Percentiles rank a stretch among this genome's conserved stretches.
Evolutionary conservation across 2,329 filamentous ascomycete genomes (phyloP).

Genomic region (Fusarium clavum): DNA sequence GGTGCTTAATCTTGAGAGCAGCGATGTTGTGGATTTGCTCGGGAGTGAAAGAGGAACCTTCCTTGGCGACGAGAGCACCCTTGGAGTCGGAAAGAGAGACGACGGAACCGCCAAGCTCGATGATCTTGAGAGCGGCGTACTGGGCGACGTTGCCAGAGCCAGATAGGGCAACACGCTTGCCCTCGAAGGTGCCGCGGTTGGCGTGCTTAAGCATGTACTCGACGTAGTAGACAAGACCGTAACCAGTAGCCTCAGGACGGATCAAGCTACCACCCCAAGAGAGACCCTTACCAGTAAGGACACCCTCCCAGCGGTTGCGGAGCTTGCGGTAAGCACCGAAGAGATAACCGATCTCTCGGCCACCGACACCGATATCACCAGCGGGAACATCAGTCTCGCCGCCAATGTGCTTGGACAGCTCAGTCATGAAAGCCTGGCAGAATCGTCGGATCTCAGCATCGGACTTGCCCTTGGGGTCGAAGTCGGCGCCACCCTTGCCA

Average conservation of each 20-base stretch:
- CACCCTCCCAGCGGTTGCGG: constrained; percentile 93
- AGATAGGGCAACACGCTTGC: constrained; percentile 95
- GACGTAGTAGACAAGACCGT: constrained; percentile 96
- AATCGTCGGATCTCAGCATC: constrained; percentile 98
- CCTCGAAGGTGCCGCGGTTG: constrained; percentile 84
- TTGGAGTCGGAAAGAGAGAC: constrained; percentile 94
- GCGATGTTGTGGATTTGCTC: constrained; percentile 85
- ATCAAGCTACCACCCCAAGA: constrained; percentile 95
- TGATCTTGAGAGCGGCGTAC: constrained; percentile 95
- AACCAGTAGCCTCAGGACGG: constrained; percentile 95
- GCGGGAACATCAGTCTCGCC: constrained; percentile 96
- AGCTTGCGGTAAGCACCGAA: constrained; percentile 93
- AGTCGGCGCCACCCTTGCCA: constrained; percentile 97
- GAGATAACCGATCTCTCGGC: constrained; percentile 92
- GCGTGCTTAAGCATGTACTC: constrained; percentile 95
- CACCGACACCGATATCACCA: constrained; percentile 94
- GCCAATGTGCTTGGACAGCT: constrained; percentile 95
- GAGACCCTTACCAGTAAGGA: constrained; percentile 94
- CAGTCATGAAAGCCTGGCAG: constrained; percentile 95
- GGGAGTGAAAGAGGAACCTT: constrained; percentile 77
- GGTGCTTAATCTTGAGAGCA: constrained; percentile 85
- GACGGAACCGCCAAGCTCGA: constrained; percentile 93
- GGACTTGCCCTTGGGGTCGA: constrained; percentile 98
- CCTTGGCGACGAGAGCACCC: constrained; percentile 81
- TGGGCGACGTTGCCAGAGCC: constrained; percentile 98